phyloP scores from a whole-genome alignment of 768 basidiomycete species.

The Gloeostereum incarnatum region DNA sequence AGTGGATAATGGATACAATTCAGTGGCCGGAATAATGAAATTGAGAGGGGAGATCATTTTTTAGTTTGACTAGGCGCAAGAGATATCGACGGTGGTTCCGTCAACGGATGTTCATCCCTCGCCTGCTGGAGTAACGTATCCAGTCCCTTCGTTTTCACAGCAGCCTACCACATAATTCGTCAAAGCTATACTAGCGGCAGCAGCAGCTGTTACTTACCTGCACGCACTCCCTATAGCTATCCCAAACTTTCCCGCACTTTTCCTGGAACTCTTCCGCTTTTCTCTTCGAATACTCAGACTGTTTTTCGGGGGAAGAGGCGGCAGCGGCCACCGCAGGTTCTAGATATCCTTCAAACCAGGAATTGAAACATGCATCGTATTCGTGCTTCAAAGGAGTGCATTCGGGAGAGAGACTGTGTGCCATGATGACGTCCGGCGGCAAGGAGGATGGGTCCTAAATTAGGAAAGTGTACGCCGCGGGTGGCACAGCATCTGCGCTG shows the following conservation, averaged over 20 bases:
- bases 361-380: constrained; percentile 94
- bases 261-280: constrained; percentile 86
- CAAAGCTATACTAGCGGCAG: background rate
- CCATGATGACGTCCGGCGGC: constrained; percentile 34
- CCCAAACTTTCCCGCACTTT: constrained; percentile 81
- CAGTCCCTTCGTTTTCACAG: constrained; percentile 70
- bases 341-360: constrained; percentile 96
- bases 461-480: no score
- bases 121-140: constrained; percentile 73
- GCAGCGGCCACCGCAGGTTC: constrained; percentile 58
- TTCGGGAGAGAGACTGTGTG: constrained; percentile 69
- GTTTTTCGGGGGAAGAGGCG: constrained; percentile 29
- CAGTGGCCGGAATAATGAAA: no score
- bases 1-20: no score
- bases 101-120: constrained; percentile 68
- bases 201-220: constrained; percentile 44
- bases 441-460: no score
- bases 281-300: constrained; percentile 53
- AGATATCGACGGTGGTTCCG: constrained; percentile 43
- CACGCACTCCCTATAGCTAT: constrained; percentile 71
- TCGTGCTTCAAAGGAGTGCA: constrained; percentile 86
- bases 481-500: no score
- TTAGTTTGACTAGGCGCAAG: no score
- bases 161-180: constrained; percentile 40
- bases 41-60: no score